phyloP scores from a whole-genome alignment of 192 early-diverging fungal species.

The Coemansia reversa region DNA sequence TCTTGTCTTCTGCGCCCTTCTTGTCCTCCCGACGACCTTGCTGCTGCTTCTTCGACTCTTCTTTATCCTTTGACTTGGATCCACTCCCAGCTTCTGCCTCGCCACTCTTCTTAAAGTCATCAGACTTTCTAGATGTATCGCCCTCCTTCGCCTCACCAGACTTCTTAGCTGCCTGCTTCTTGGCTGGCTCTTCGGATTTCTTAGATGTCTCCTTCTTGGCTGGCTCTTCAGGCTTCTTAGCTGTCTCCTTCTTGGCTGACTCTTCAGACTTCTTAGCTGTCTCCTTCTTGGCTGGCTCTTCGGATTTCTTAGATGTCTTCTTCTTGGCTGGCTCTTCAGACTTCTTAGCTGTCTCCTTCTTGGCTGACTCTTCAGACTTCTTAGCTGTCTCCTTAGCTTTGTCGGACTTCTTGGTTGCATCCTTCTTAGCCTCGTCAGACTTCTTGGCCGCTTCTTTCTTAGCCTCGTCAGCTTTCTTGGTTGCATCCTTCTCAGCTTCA shows the following conservation, averaged over 20 bases:
- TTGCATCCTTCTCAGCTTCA: slow-evolving; percentile 1
- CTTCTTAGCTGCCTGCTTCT: slow-evolving; percentile 11
- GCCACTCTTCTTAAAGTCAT: slow-evolving; percentile 4
- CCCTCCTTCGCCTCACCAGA: slow-evolving; percentile 12
- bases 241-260: neutral
- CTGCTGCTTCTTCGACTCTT: slow-evolving; percentile 36
- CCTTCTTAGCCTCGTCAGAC: slow-evolving; percentile 7
- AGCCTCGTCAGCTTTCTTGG: neutral
- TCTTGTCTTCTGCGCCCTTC: slow-evolving; percentile 32
- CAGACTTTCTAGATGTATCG: neutral
- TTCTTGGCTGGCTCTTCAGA: neutral
- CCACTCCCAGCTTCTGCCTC: neutral
- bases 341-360: neutral
- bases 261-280: slow-evolving; percentile 1
- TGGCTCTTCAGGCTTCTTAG: slow-evolving; percentile 4
- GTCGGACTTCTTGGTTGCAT: too few relatives aligned
- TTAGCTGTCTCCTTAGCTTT: neutral
- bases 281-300: slow-evolving; percentile 2
- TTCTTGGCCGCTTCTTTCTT: neutral
- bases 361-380: neutral
- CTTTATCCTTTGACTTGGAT: slow-evolving; percentile 12
- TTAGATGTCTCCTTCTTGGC: slow-evolving; percentile 5
- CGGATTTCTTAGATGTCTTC: neutral
- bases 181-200: slow-evolving; percentile 5
- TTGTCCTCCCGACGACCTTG: slow-evolving; percentile 41